Conservation (phyloP, 1,139 yeast species). For the Suhomyces anneliseae region DNA sequence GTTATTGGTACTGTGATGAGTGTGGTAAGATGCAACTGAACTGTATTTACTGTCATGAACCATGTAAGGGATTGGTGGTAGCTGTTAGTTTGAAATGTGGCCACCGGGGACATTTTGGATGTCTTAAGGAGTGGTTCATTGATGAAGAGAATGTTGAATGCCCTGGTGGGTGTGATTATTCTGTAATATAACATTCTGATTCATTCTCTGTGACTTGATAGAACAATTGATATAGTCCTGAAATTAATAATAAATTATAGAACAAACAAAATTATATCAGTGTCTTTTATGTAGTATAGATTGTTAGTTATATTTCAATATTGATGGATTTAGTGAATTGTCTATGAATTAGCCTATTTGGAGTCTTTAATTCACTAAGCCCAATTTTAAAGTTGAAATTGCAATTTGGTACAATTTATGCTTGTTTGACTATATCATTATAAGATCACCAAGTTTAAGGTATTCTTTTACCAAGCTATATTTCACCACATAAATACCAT, state of each 20-base stretch:
- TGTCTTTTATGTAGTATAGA: too few species aligned
- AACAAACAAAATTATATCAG: too few species aligned
- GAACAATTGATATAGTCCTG: too few species aligned
- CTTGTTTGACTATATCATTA: constrained; percentile 30
- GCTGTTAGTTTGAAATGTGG: constrained; percentile 75
- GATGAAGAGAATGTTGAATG: constrained; percentile 66
- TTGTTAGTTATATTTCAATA: too few species aligned
- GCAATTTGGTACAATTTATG: too few species aligned
- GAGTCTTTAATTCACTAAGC: too few species aligned
- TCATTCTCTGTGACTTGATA: background rate
- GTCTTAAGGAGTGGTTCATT: constrained; percentile 77
- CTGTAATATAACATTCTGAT: constrained; percentile 3
- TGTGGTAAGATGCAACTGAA: constrained; percentile 62
- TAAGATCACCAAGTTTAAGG: constrained; percentile 43
- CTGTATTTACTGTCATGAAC: constrained; percentile 80
- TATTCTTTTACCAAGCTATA: constrained; percentile 53
- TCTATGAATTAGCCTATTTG: too few species aligned
- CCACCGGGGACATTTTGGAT: constrained; percentile 82
- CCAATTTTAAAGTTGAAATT: too few species aligned
- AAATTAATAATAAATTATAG: too few species aligned
- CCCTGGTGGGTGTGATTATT: constrained; percentile 69
- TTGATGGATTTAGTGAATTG: too few species aligned
- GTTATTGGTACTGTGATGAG: constrained; percentile 83
- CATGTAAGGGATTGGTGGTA: constrained; percentile 71
- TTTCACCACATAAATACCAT: constrained; percentile 76